Evolutionary conservation across 2,329 filamentous ascomycete genomes (phyloP), one percentile per base, ranked within the genome.

Genomic region (Alternaria longipes): DNA sequence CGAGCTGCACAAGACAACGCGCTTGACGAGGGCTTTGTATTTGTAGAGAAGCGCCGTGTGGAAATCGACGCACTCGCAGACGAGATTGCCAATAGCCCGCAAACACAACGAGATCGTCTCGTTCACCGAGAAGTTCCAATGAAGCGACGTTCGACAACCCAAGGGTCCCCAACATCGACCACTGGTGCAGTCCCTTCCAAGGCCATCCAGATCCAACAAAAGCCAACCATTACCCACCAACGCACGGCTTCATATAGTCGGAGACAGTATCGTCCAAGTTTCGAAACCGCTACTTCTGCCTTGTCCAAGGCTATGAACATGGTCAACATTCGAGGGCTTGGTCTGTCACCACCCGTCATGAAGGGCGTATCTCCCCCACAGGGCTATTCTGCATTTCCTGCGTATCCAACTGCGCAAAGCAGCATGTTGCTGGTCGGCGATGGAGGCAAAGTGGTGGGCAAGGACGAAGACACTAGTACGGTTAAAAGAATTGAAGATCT

Each of bases 31-130:
- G 95, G 98, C 67, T 99, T 98, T 72, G 94, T 99, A 20, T 85
- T 98, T 26, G 92, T 99, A 12, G 95, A 99, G 81, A 97, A 97
- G 82, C 89, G 91, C 66, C 91, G 93, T 20, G 94, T 99, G 11
- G 94, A 98, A 78, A 94, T 99, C 52, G 98, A 99, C 77, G 95
- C 95, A 3, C 91, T 99, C 72, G 95, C 95, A 22, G 95, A 99
- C 78, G 94, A 98, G 79, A 84, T 99, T 74, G 94, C 93, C 45
- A 91, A 93, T 54, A 94, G 91, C 72, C 91, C 91, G 49, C 89
- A 89, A 51, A 71, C 71, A 24, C 76, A 84, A 61, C 77, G 85
- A 66, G 78, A 83, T 36, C 76, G 78, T 22, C 74, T 79, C 24
- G 75, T 81, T 30, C 84, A 86, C 42, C 86, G 89, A 64, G 81